Evolutionary conservation across 768 basidiomycete species (phyloP).

Genomic region (Leccinum disarticulatum): DNA sequence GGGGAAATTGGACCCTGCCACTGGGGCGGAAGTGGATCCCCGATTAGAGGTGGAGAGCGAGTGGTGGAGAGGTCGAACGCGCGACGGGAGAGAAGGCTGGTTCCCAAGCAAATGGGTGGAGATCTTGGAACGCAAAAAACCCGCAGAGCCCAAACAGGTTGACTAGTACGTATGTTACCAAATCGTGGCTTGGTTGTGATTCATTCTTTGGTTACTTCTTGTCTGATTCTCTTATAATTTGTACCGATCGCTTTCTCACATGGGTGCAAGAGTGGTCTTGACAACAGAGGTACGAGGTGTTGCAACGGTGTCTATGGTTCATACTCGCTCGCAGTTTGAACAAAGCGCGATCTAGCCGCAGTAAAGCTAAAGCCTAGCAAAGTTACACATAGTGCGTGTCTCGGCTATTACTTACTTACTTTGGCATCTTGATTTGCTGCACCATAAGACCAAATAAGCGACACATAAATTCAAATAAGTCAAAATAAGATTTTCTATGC

Average conservation of each 20-base stretch:
- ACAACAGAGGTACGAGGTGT: not conserved
- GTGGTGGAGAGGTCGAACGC: conserved; percentile 94
- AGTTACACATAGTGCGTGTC: too few species aligned
- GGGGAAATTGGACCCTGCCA: conserved; percentile 71
- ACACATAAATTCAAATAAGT: not conserved
- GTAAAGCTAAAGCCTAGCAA: not conserved
- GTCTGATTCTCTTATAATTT: not conserved
- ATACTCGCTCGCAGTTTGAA: not conserved
- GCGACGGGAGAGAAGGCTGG: conserved; percentile 93
- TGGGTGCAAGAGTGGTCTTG: not conserved
- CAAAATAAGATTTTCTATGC: not conserved
- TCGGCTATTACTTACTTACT: too few species aligned
- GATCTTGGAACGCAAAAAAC: conserved; percentile 52
- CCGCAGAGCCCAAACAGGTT: conserved; percentile 39
- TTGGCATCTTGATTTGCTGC: too few species aligned
- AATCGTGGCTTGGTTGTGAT: not conserved
- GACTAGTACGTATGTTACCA: conserved; percentile 26
- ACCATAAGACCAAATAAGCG: not conserved
- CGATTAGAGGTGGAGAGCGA: conserved; percentile 61
- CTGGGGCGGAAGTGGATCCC: conserved; percentile 67
- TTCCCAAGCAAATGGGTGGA: conserved; percentile 92
- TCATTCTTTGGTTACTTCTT: not conserved
- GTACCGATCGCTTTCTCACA: not conserved
- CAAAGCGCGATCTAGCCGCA: not conserved
- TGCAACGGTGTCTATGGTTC: not conserved